These are phyloP conservation scores for Capsicum rhomboideum DNA, from an alignment of 257 asterid species.

Conservation along the genomic window DNA sequence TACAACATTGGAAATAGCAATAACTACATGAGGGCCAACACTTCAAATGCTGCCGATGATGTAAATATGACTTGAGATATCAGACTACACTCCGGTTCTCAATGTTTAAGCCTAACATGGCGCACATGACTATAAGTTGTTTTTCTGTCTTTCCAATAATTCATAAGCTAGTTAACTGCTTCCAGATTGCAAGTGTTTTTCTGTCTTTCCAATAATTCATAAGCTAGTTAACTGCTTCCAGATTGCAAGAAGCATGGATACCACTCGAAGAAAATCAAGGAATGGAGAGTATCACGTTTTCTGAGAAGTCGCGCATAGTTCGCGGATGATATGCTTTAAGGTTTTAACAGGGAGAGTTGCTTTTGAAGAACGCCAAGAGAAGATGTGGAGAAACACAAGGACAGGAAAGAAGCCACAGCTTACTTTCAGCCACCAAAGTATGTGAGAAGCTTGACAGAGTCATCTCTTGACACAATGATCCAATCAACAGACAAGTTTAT, in stretches of 20 bases:
- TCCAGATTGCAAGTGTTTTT: too few relatives aligned
- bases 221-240: background rate
- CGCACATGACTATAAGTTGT: background rate
- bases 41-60: background rate
- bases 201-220: background rate
- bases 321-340: slow-evolving; percentile 73
- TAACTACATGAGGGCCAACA: background rate
- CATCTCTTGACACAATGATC: slow-evolving; percentile 29
- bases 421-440: slow-evolving; percentile 29
- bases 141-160: background rate
- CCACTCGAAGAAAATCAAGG: background rate
- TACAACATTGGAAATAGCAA: background rate
- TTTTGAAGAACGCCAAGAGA: slow-evolving; percentile 69
- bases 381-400: too few relatives aligned
- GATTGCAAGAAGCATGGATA: background rate
- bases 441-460: slow-evolving; percentile 24
- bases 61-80: background rate
- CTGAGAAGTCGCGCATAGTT: slow-evolving; percentile 64
- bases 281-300: slow-evolving; percentile 13
- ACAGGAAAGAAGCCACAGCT: slow-evolving; percentile 24
- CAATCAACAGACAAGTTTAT: slow-evolving; percentile 25
- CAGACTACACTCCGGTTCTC: background rate
- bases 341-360: slow-evolving; percentile 64
- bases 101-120: background rate
- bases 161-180: too few relatives aligned